Base-by-base conservation (phyloP, 306 rosid genomes). In the Malus fusca region DNA sequence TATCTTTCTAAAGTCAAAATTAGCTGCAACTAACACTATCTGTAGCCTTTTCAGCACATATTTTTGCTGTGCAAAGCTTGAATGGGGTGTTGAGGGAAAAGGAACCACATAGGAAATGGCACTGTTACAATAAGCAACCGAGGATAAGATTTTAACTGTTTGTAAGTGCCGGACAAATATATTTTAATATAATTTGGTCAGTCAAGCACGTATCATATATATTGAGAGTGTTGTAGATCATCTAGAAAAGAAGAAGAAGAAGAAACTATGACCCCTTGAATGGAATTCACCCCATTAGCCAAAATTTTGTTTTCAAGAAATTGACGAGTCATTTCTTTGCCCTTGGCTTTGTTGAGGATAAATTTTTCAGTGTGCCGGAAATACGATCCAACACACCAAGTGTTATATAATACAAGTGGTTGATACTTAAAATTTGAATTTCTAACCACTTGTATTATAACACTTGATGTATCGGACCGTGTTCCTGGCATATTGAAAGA, bases 191-290 rank as follows among this genome's bases (percentile, higher is more conserved):
- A n/a, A 65, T 69, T 73, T 75, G 78, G 63, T 79, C 64, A 75
- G 88, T 90, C 90, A 82, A 84, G 79, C 96, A 88, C 91, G 93
- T 80, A 82, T 80, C 91, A 22, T 70, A 2, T 51, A 53, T 69
- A 53, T 69, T 7, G 21, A 3, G 11, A 60, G 25, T n/a, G 4
- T n/a, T 61, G 52, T 48, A 19, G 61, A 33, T 63, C 61, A 56
- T 53, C 66, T 72, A 63, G 71, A 74, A 74, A 72, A 59, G 40
- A 35, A 35, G 10, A 14, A 80, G 52, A 58, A 3, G 21, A 42
- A 19, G 43, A 30, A 59, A 19, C 19, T 23, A 28, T 7, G 61
- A 68, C 58, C 33, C n/a, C 75, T 53, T 56, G 62, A 56, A 56
- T 56, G 62, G 26, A n/a, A 51, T 51, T 11, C 26, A 58, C 14